Base-by-base conservation (phyloP, 2,329 filamentous ascomycete species). In the Trichoderma aggressivum region DNA sequence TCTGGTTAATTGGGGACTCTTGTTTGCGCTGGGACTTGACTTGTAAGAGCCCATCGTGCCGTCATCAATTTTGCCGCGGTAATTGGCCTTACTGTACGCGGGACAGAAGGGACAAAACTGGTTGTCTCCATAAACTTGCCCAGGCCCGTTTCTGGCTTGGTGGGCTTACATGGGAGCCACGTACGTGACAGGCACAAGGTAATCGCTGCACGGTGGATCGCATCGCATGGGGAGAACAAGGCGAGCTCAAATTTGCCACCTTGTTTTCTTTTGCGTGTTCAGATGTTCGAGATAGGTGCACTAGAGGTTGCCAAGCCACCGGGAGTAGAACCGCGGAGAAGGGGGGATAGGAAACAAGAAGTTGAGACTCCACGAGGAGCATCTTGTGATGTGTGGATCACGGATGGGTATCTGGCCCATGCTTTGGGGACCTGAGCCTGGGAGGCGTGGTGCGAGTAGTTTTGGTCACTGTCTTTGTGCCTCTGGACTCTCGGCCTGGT, bases 371-470 rank as follows among this genome's bases (percentile, higher is more conserved):
- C 32, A 56, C 62, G 62, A 56, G 50, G 62, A 21, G 32, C 62
- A 65, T 65, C 63, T 26, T 65, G 63, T 56, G 47, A 56, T 56
- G 63, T 66, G 50, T 55, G 63, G 47, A 65, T 65, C 62, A 34
- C 3, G n/a, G 47, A 55, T 66, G 63, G 43, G 55, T 32, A 32
- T 14, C 30, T 53, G 62, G 62, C 47, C 62, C 21, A 65, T 66
- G 63, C 50, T 39, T 66, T 66, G 32, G 50, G 62, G 62, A 53
- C n/a, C 26, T 28, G 55, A 28, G 34, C n/a, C 26, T 28, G 55
- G 55, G n/a, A n/a, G n/a, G 28, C 30, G 55, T 58, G 55, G 21
- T 53, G 47, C 47, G 47, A 53, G 47, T 53, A 24, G 47, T 53
- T 53, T 53, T 53, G 47, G 47, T 53, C 47, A 53, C 47, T 53